Evolutionary conservation across 176 grass and related monocot species (phyloP).

Genomic region (Pontederia crassipes): DNA sequence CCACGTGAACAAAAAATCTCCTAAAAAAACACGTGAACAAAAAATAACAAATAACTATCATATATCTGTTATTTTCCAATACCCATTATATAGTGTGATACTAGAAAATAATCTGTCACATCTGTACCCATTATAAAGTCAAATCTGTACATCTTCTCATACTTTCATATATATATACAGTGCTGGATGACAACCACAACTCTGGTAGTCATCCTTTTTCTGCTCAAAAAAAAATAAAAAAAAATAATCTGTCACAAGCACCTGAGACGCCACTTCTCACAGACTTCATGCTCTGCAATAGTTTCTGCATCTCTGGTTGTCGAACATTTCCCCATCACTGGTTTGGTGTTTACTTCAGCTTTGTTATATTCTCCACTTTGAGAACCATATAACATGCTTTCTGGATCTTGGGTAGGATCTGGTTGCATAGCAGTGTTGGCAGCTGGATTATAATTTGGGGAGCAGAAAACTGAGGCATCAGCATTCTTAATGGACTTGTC

Average conservation of each 20-base stretch:
- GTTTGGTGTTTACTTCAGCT: constrained; percentile 25
- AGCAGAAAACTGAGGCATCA: constrained; percentile 2
- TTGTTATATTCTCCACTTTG: constrained; percentile 24
- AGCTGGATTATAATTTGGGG: constrained; percentile 25
- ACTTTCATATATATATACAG: no score
- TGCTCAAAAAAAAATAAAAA: no score
- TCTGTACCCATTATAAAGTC: no score
- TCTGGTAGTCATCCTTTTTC: no score
- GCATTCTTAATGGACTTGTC: not conserved
- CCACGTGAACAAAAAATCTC: no score
- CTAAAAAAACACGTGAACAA: no score
- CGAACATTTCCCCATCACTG: constrained; percentile 21
- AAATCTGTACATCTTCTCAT: no score
- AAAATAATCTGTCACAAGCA: constrained; percentile 17
- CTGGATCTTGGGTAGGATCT: constrained; percentile 27
- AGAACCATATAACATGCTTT: constrained; percentile 23
- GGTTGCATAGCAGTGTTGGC: constrained; percentile 20
- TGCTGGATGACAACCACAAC: no score
- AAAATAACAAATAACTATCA: no score
- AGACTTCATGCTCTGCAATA: constrained; percentile 35
- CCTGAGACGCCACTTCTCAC: constrained; percentile 92
- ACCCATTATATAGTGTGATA: no score
- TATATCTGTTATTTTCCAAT: no score
- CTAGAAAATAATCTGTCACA: no score
- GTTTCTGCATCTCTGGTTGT: constrained; percentile 18